A percentile compares a stretch with the other conserved stretches of the same genome.
Conservation (phyloP, 108 stramenopile species). For the Cyclotella choctawhatcheeana region DNA sequence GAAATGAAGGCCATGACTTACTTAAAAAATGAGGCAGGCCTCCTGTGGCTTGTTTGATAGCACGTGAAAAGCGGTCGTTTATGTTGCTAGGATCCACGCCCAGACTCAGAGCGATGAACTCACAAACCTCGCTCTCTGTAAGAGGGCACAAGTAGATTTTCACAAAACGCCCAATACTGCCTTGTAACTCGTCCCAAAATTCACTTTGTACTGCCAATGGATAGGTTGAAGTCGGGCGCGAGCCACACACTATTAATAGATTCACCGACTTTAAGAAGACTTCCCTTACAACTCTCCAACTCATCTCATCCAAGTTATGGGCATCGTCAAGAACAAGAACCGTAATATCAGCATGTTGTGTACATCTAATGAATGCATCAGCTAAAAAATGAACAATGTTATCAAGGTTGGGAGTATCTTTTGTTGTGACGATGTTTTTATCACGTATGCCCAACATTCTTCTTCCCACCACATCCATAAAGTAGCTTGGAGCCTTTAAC, state of each 20-base stretch:
- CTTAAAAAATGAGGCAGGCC: slow-evolving; percentile 74
- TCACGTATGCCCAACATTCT: slow-evolving; percentile 41
- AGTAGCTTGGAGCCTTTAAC: slow-evolving; percentile 61
- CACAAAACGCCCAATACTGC: slow-evolving; percentile 38
- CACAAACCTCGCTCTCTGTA: slow-evolving; percentile 50
- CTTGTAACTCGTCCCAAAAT: slow-evolving; percentile 60
- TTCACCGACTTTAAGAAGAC: slow-evolving; percentile 58
- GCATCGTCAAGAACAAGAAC: slow-evolving; percentile 75
- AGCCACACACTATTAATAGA: slow-evolving; percentile 61
- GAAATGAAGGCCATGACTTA: background rate
- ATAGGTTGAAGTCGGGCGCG: slow-evolving; percentile 35
- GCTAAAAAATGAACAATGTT: slow-evolving; percentile 66
- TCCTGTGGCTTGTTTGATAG: slow-evolving; percentile 58
- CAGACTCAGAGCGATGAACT: slow-evolving; percentile 55
- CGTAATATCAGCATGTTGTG: slow-evolving; percentile 50
- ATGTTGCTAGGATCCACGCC: slow-evolving; percentile 46
- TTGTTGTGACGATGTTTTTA: background rate
- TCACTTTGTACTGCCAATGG: slow-evolving; percentile 40
- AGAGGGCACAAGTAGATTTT: slow-evolving; percentile 57
- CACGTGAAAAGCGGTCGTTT: slow-evolving; percentile 44
- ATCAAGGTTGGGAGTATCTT: slow-evolving; percentile 39
- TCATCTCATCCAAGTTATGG: slow-evolving; percentile 66
- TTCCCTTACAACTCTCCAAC: slow-evolving; percentile 65
- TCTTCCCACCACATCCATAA: slow-evolving; percentile 60
- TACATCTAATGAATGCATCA: slow-evolving; percentile 63